phyloP scores from a whole-genome alignment of 2,329 filamentous ascomycete species.

The Botryotinia calthae region DNA sequence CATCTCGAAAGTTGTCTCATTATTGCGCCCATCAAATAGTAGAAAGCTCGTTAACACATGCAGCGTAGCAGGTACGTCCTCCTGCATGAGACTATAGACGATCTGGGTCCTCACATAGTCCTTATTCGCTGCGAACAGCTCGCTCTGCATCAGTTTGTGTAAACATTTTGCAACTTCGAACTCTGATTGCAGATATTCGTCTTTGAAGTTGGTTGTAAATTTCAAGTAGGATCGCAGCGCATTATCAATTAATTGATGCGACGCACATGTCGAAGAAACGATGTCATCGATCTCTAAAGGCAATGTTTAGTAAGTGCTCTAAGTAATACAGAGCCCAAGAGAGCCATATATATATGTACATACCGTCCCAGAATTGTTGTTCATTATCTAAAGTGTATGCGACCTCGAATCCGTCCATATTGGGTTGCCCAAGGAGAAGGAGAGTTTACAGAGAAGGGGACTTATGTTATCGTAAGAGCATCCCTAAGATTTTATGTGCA shows the following conservation, averaged over 20 bases:
- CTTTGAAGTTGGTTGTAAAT: conserved; percentile 73
- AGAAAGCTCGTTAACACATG: conserved; percentile 82
- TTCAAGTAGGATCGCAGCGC: conserved; percentile 79
- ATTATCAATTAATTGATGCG: conserved; percentile 73
- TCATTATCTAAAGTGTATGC: conserved; percentile 71
- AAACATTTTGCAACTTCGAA: conserved; percentile 79
- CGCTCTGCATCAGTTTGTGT: conserved; percentile 72
- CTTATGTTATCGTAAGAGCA: conserved; percentile 34
- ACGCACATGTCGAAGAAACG: conserved; percentile 55
- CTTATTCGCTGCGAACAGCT: conserved; percentile 69
- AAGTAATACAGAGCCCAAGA: background rate
- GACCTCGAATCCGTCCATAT: conserved; percentile 61
- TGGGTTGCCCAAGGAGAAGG: background rate
- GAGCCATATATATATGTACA: conserved; percentile 34
- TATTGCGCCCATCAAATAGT: conserved; percentile 77
- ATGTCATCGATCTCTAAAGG: conserved; percentile 63
- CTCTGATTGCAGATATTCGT: conserved; percentile 71
- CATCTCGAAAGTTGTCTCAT: conserved; percentile 76
- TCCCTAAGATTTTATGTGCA: conserved; percentile 25
- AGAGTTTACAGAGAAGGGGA: conserved; percentile 12
- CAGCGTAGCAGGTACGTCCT: conserved; percentile 78
- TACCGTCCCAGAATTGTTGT: conserved; percentile 88
- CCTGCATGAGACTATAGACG: conserved; percentile 84
- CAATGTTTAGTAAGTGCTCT: background rate
- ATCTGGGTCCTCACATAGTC: conserved; percentile 92